These are phyloP conservation scores for Sequoia sempervirens DNA, from an alignment of 75 land plant genomes.

Conservation along the genomic window DNA sequence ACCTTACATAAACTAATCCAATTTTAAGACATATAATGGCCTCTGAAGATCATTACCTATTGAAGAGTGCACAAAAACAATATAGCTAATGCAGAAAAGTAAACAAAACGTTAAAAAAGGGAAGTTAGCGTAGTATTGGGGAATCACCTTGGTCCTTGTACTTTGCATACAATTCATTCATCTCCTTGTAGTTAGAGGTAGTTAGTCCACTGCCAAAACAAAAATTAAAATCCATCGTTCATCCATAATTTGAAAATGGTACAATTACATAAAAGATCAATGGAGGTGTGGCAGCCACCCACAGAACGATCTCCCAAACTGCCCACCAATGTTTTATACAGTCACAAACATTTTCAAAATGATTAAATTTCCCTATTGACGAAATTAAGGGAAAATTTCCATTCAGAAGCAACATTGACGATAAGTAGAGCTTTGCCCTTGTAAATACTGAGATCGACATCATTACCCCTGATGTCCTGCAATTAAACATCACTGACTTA, in stretches of 20 bases:
- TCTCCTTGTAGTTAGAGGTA: constrained; percentile 69
- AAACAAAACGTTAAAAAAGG: too few species aligned
- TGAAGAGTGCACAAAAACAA: neutral
- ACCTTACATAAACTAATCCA: neutral
- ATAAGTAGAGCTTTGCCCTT: constrained; percentile 81
- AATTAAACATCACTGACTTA: neutral
- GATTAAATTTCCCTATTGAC: too few species aligned
- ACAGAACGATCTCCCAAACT: neutral
- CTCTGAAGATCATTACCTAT: neutral
- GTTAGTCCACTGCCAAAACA: constrained; percentile 56
- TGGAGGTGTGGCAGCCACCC: neutral
- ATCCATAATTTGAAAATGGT: neutral
- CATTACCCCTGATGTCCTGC: constrained; percentile 67
- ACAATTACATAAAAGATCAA: too few species aligned
- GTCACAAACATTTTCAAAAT: neutral
- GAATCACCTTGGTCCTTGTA: constrained; percentile 61
- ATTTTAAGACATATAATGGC: neutral
- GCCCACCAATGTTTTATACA: neutral
- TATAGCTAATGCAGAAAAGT: neutral
- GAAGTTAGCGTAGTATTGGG: neutral
- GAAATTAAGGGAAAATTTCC: neutral
- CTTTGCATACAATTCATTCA: constrained; percentile 61
- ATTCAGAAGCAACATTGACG: constrained; percentile 85
- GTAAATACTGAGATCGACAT: constrained; percentile 70
- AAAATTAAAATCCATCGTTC: neutral